phyloP scores from a whole-genome alignment of 805 yeast species.

The Kazachstania bromeliacearum region DNA sequence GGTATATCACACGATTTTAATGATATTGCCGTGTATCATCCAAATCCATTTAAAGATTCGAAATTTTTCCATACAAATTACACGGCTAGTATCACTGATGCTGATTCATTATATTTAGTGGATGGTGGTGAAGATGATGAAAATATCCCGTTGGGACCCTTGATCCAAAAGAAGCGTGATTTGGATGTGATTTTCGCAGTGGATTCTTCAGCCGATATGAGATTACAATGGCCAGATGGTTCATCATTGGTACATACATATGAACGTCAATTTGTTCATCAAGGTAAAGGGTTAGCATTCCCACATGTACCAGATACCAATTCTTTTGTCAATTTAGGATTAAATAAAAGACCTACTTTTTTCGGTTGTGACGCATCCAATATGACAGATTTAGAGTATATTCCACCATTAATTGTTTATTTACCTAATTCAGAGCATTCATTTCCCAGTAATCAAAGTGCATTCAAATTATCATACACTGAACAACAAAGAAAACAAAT shows the following conservation, averaged over 20 bases:
- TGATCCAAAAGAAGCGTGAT: constrained; percentile 48
- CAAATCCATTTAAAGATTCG: constrained; percentile 58
- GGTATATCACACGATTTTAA: constrained; percentile 42
- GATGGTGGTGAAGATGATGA: constrained; percentile 70
- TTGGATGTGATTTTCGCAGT: constrained; percentile 59
- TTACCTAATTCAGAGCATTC: constrained; percentile 64
- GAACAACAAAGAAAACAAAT: constrained; percentile 48
- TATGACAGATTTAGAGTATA: constrained; percentile 42
- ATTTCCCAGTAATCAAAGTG: constrained; percentile 61
- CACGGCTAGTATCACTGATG: constrained; percentile 31
- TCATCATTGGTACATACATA: constrained; percentile 47
- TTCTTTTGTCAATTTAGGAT: constrained; percentile 49
- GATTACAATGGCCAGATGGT: constrained; percentile 58
- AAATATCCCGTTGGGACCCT: constrained; percentile 55
- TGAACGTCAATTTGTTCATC: constrained; percentile 46
- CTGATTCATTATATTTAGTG: constrained; percentile 42
- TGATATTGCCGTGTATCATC: constrained; percentile 62
- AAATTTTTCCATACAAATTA: constrained; percentile 27
- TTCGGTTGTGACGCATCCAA: constrained; percentile 73
- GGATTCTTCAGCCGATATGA: constrained; percentile 60
- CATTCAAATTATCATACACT: constrained; percentile 55
- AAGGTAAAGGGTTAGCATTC: constrained; percentile 52
- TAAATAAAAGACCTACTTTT: constrained; percentile 64
- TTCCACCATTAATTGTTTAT: constrained; percentile 69
- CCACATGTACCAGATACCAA: constrained; percentile 70